Evolutionary conservation across 495 filamentous ascomycete species (phyloP), one percentile per base, ranked within the genome.

Genomic region (Bathelium albidoporum): DNA sequence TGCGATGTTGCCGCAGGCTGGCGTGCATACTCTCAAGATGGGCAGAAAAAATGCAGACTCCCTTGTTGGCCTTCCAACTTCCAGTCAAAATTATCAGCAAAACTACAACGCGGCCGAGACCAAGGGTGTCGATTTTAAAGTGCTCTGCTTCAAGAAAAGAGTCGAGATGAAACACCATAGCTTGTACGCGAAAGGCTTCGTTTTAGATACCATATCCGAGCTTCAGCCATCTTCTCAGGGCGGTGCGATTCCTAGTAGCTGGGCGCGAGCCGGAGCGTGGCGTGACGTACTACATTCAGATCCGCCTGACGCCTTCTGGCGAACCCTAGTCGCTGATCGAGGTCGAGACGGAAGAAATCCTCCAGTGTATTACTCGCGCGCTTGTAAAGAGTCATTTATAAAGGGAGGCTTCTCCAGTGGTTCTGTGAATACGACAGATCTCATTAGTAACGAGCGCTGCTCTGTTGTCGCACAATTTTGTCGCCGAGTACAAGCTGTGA

Each of bases 341-440:
- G 73, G 74, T n/a, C 64, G 55, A 44, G 59, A 72, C 53, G 67
- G 71, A 32, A 64, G 67, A 32, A 74, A 75, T 65, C 71, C 74
- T 7, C 72, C 70, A 1, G 58, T 67, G 26, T 79, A 74, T 63
- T 79, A 72, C 64, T 32, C 64, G 29, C 67, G 67, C 41, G 73
- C 68, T 18, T 74, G 66, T 32, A 22, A 60, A 26, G 44, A 69
- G n/a, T 20, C 66, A 12, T 34, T 55, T n/a, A 28, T 55, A 5
- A 24, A 59, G 31, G 36, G 59, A 5, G 44, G 22, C 0, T 5
- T 22, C 14, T 9, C 11, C 1, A 70, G 71, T 52, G 73, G 69
- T 0, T 43, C 67, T 12, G 69, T 80, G n/a, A 70, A 77, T 64
- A 78, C 75, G 2, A 67, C 62, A 1, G 68, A 68, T 10, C 59